Evolutionary conservation across 2,329 filamentous ascomycete species (phyloP), one percentile per base, ranked within the genome.

Genomic region (Cladophialophora psammophila): DNA sequence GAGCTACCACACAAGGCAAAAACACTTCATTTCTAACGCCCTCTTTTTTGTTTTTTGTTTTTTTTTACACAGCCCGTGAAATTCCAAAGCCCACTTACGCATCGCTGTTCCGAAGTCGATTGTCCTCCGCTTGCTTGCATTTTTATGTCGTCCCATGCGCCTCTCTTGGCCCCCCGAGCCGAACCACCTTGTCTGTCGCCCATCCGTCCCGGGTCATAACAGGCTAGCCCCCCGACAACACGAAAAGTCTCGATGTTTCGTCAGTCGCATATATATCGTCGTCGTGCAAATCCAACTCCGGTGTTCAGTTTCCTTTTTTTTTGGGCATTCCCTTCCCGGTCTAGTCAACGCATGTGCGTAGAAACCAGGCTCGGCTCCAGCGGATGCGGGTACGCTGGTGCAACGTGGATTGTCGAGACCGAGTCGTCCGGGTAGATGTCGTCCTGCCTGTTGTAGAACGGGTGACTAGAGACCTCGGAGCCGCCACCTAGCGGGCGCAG

Each of bases 391-490:
- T 53, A 61, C 36, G 58, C 26, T 0, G 48, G 48, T 8, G 32
- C 32, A 35, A 55, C 35, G 35, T 38, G 35, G 18, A 63, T 31
- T 15, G 38, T 55, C 18, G 60, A 63, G 3, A 38, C 52, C 12
- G 60, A 63, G 9, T 63, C 60, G n/a, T 45, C 26, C 7, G 60
- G 60, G 18, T 55, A 55, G 13, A 63, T 34, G 13, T 63, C 60
- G 45, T 61, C 20, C 18, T 61, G 20, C 20, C 18, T 15, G 31
- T 10, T 36, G 56, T 15, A 50, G 13, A 42, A 52, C 5, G 59
- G 40, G 32, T 52, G 59, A 13, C 4, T 9, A 9, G 57, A 60
- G 26, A 32, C 42, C n/a, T 60, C 15, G 26, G 57, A 60, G 26
- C 57, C 26, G 26, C 26, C 26, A 3, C 26, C 31, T 38, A 48